Conservation (phyloP, 305 asterid species). For the Fraxinus angustifolia region DNA sequence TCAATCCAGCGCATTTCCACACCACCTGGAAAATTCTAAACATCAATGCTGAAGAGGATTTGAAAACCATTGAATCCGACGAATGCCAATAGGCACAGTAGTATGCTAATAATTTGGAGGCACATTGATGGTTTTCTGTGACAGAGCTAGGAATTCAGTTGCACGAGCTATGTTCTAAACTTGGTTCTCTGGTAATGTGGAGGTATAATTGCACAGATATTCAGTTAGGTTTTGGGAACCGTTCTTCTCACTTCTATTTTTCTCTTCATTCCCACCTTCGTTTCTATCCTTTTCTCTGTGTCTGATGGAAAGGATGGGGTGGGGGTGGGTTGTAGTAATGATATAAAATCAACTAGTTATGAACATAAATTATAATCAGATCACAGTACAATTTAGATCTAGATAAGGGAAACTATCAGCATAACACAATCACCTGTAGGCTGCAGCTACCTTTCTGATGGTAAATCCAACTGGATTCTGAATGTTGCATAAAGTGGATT, state of each 20-base stretch:
- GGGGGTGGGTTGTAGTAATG: background rate
- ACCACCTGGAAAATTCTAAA: constrained; percentile 48
- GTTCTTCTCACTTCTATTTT: constrained; percentile 2
- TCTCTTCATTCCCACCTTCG: background rate
- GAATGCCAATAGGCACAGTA: background rate
- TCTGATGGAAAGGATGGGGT: background rate
- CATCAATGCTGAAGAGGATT: constrained; percentile 8
- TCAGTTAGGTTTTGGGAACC: background rate
- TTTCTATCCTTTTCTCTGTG: background rate
- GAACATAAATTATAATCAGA: background rate
- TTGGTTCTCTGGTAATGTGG: background rate
- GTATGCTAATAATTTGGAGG: constrained; percentile 1
- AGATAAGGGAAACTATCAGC: background rate
- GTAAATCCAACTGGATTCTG: background rate
- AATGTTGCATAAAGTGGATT: background rate
- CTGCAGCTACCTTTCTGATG: background rate
- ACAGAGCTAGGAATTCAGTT: background rate
- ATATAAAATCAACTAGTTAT: background rate
- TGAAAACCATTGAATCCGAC: background rate
- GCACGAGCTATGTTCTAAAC: background rate
- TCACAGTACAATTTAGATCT: background rate
- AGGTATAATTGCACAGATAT: constrained; percentile 10
- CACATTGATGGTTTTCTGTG: background rate
- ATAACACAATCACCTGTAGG: background rate
- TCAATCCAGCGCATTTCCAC: constrained; percentile 98